These are phyloP conservation scores for Aspergillus carbonarius DNA, from an alignment of 2,329 filamentous ascomycete species.

Conservation along the genomic window DNA sequence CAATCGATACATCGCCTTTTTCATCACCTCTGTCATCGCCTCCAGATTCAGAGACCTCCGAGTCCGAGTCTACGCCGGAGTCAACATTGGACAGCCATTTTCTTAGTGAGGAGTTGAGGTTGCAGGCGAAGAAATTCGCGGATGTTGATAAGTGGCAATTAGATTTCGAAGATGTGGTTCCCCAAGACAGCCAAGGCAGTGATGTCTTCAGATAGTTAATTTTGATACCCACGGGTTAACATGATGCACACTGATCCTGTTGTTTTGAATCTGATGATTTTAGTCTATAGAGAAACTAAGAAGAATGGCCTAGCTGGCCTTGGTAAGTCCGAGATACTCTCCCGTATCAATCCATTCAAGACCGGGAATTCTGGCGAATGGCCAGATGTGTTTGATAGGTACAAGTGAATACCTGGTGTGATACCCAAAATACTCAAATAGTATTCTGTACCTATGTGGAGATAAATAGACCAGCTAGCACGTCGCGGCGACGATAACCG, in stretches of 20 bases:
- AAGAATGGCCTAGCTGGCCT: too few relatives aligned
- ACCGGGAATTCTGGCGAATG: neutral
- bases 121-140: slow-evolving; percentile 40
- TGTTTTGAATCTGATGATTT: neutral
- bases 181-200: slow-evolving; percentile 26
- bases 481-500: neutral
- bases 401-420: neutral
- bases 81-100: slow-evolving; percentile 16
- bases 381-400: neutral
- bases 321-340: too few relatives aligned
- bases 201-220: slow-evolving; percentile 9
- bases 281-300: neutral
- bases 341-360: too few relatives aligned
- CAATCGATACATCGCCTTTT: slow-evolving; percentile 7
- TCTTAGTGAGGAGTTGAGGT: slow-evolving; percentile 38
- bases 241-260: neutral
- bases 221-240: neutral
- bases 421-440: too few relatives aligned
- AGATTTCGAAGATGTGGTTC: slow-evolving; percentile 44
- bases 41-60: slow-evolving; percentile 30
- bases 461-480: too few relatives aligned
- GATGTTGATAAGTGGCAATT: slow-evolving; percentile 45
- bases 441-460: too few relatives aligned
- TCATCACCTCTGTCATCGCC: slow-evolving; percentile 37
- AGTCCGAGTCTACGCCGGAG: slow-evolving; percentile 22